Conservation (phyloP, 495 filamentous ascomycete genomes). For the Xylaria castorea region DNA sequence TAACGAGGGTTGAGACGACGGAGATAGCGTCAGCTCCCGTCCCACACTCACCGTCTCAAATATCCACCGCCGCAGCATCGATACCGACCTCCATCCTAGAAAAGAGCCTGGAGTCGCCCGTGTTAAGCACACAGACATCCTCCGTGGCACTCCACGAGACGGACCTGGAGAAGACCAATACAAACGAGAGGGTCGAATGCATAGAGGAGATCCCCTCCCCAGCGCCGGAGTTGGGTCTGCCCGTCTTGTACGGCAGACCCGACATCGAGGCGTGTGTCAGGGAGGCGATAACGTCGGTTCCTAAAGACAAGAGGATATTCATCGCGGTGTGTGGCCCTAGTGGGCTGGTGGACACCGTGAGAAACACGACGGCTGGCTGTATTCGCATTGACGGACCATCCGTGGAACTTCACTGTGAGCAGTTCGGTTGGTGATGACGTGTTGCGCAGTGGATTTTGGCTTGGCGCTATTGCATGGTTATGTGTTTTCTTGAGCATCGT, state of each 20-base stretch:
- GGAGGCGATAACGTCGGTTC: conserved; percentile 47
- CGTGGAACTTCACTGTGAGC: conserved; percentile 61
- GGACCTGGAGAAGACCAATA: conserved; percentile 32
- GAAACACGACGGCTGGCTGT: conserved; percentile 57
- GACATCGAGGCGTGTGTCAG: conserved; percentile 50
- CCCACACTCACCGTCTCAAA: conserved; percentile 21
- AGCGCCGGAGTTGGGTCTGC: conserved; percentile 28
- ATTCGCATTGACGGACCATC: conserved; percentile 57
- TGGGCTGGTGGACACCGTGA: conserved; percentile 53
- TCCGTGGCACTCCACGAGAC: conserved; percentile 33
- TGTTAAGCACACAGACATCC: conserved; percentile 28
- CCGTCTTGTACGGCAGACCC: conserved; percentile 48
- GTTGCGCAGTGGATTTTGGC: conserved; percentile 3
- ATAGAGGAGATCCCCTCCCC: conserved; percentile 21
- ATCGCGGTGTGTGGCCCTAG: conserved; percentile 61
- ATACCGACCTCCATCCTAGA: background rate
- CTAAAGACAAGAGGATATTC: conserved; percentile 50
- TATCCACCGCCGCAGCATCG: conserved; percentile 18
- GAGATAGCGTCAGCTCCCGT: conserved; percentile 9
- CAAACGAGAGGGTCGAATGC: background rate
- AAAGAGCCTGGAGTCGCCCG: conserved; percentile 22
- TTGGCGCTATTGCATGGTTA: background rate
- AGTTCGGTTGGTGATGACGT: conserved; percentile 59
- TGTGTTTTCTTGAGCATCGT: background rate
- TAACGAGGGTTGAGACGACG: conserved; percentile 41